Conservation (phyloP, 2,329 filamentous ascomycete species). For the Coniochaeta sp. region DNA sequence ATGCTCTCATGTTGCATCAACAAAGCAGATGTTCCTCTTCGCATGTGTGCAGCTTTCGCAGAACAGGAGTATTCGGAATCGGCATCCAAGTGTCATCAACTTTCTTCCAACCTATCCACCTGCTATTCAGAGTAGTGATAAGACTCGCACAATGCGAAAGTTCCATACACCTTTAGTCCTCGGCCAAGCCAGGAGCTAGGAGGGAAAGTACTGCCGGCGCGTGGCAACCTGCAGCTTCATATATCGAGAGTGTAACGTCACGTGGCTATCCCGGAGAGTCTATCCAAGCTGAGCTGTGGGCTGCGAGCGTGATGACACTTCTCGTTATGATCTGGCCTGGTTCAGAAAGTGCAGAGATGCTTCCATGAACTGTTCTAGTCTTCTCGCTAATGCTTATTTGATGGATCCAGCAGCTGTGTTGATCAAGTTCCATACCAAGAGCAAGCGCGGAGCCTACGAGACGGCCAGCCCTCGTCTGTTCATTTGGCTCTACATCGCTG, state of each 20-base stretch:
- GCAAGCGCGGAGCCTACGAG: not conserved
- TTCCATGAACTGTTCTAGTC: not conserved
- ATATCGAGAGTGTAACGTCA: not conserved
- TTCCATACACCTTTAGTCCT: not conserved
- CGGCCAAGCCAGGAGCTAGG: not conserved
- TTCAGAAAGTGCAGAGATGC: not conserved
- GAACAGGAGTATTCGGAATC: not conserved
- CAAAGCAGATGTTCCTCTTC: too few relatives aligned
- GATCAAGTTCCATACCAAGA: not conserved
- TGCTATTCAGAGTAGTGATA: not conserved
- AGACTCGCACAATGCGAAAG: not conserved
- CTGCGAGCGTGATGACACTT: not conserved
- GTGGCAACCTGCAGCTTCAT: not conserved
- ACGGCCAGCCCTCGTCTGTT: not conserved
- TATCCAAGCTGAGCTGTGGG: not conserved
- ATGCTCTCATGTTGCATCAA: too few relatives aligned
- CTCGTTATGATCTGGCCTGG: not conserved
- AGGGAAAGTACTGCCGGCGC: not conserved
- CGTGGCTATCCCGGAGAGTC: not conserved
- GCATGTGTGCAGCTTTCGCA: not conserved
- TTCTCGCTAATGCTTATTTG: not conserved
- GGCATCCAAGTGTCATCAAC: not conserved
- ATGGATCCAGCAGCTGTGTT: not conserved
- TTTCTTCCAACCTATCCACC: not conserved
- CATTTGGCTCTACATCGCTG: not conserved